Conservation (phyloP, 2,329 filamentous ascomycete genomes). For the Colletotrichum sp. region DNA sequence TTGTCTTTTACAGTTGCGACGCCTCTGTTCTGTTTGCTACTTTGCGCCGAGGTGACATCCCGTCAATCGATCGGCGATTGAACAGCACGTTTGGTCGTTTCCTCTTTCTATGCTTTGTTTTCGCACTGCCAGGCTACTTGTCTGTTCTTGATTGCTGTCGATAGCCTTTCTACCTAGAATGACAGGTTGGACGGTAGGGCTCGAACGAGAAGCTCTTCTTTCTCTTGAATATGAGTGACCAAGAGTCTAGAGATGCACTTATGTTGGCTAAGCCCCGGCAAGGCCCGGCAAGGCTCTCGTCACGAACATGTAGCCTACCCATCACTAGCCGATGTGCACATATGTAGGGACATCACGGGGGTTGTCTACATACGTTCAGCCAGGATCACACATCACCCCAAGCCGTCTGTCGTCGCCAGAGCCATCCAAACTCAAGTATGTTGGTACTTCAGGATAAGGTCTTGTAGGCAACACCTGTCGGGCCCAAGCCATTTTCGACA, state of each 20-base stretch:
- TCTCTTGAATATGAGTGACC: not conserved
- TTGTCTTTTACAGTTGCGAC: not conserved
- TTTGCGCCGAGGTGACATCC: not conserved
- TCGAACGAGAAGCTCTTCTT: not conserved
- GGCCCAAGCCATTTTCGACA: not conserved
- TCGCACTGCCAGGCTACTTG: not conserved
- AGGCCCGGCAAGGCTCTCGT: not conserved
- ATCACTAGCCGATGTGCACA: not conserved
- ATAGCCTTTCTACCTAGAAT: not conserved
- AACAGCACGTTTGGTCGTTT: not conserved
- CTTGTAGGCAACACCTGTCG: not conserved
- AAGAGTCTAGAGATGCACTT: not conserved
- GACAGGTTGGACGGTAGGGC: fast-evolving
- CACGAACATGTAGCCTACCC: not conserved
- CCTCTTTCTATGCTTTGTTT: fast-evolving
- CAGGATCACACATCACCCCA: not conserved
- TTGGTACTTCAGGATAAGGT: not conserved
- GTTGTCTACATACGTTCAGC: not conserved
- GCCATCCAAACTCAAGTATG: not conserved
- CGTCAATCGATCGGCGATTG: not conserved
- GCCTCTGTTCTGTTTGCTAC: not conserved
- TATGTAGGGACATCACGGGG: not conserved
- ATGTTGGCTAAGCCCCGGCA: not conserved
- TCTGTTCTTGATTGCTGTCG: not conserved
- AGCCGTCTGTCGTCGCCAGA: not conserved